A percentile compares a stretch with the other conserved stretches of the same genome.
phyloP scores from a whole-genome alignment of 148 eudicot species.

The Nepenthes mirabilis region DNA sequence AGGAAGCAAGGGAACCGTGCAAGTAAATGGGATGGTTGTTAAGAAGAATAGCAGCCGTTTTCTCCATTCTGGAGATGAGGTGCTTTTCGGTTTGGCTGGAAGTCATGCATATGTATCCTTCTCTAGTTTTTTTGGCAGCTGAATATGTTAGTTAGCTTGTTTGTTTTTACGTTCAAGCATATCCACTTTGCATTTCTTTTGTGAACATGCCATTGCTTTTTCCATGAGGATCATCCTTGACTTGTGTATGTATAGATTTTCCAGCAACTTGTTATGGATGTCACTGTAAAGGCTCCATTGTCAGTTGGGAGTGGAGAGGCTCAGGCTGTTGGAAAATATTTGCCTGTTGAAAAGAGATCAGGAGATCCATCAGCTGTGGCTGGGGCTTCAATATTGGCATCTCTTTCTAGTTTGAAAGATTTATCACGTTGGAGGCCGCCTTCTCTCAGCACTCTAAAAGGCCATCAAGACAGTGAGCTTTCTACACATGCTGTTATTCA shows the following conservation, averaged over 20 bases:
- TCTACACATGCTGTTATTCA: constrained; percentile 44
- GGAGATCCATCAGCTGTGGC: constrained; percentile 81
- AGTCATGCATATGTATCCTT: constrained; percentile 88
- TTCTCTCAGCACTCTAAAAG: constrained; percentile 36
- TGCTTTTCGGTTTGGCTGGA: constrained; percentile 51
- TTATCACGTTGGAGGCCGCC: constrained; percentile 44
- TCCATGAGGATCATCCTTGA: constrained; percentile 22
- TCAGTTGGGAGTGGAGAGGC: constrained; percentile 41
- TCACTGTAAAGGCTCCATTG: constrained; percentile 47
- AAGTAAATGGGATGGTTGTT: constrained; percentile 59
- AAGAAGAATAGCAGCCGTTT: constrained; percentile 44
- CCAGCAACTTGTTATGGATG: constrained; percentile 42
- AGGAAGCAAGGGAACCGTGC: constrained; percentile 74
- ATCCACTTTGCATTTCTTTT: background rate
- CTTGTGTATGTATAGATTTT: constrained; percentile 37
- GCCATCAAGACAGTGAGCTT: constrained; percentile 38
- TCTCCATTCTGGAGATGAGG: constrained; percentile 81
- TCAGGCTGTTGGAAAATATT: constrained; percentile 34
- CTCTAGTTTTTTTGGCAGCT: background rate
- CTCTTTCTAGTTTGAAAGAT: constrained; percentile 60
- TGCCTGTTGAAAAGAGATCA: constrained; percentile 46
- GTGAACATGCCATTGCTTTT: background rate
- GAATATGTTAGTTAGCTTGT: background rate
- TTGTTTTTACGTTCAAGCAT: background rate
- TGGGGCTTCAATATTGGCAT: constrained; percentile 83